Conservation (phyloP, 2,329 filamentous ascomycete genomes). For the Amauroascus niger region DNA sequence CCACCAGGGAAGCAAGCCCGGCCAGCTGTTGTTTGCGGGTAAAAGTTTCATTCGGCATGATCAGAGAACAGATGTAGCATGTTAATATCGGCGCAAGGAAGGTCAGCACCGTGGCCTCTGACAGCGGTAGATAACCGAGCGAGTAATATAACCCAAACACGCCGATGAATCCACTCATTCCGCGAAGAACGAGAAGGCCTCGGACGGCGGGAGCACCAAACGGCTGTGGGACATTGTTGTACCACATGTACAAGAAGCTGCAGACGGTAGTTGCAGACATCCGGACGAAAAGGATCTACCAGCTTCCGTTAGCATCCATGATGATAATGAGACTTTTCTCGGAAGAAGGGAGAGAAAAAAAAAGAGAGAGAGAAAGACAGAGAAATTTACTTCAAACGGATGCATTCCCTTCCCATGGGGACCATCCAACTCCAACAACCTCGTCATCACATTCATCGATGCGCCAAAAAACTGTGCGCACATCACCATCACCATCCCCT, state of each 20-base stretch:
- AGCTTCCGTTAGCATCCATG: constrained; percentile 1
- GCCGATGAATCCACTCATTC: constrained; percentile 63
- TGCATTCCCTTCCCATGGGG: constrained; percentile 62
- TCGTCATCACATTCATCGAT: constrained; percentile 73
- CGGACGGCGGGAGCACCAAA: constrained; percentile 59
- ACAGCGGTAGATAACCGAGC: constrained; percentile 68
- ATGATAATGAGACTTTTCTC: not conserved
- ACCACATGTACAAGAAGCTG: constrained; percentile 65
- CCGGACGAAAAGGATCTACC: constrained; percentile 62
- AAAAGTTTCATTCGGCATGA: constrained; percentile 64
- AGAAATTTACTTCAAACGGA: constrained; percentile 60
- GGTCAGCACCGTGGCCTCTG: constrained; percentile 81
- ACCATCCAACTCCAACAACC: constrained; percentile 60
- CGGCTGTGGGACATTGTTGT: constrained; percentile 55
- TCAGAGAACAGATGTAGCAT: constrained; percentile 67
- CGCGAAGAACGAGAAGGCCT: constrained; percentile 57
- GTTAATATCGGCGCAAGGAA: constrained; percentile 73
- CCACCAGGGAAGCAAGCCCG: constrained; percentile 62
- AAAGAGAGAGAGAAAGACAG: no score
- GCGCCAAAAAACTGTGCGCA: constrained; percentile 70
- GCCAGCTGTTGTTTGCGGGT: constrained; percentile 67
- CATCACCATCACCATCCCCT: constrained; percentile 63
- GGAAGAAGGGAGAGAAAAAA: no score
- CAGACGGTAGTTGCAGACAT: constrained; percentile 64
- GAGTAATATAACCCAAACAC: constrained; percentile 71